phyloP scores from a whole-genome alignment of 108 stramenopile species.

The Nannochloropsis gaditana region DNA sequence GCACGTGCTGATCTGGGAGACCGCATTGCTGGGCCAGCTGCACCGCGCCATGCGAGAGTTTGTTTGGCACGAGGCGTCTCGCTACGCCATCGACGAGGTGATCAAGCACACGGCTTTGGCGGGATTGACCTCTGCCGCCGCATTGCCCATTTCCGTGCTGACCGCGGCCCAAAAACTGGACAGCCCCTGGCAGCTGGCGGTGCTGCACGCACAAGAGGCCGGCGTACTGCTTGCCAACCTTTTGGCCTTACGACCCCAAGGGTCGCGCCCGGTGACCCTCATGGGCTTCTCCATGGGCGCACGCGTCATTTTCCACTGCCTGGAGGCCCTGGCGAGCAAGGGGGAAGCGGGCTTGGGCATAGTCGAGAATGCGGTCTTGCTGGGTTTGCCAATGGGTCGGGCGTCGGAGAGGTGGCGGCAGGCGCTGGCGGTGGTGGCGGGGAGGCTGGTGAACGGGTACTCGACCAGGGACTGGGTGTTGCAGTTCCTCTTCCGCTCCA shows the following conservation, averaged over 20 bases:
- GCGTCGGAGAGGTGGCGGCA: slow-evolving; percentile 70
- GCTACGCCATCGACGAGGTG: slow-evolving; percentile 29
- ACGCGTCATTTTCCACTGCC: slow-evolving; percentile 77
- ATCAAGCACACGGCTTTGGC: slow-evolving; percentile 33
- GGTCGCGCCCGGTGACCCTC: slow-evolving; percentile 81
- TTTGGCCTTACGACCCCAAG: slow-evolving; percentile 65
- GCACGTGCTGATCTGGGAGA: slow-evolving; percentile 47
- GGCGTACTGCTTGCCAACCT: slow-evolving; percentile 77
- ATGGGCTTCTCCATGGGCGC: slow-evolving; percentile 92
- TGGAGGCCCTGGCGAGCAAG: slow-evolving; percentile 70
- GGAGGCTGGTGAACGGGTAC: slow-evolving; percentile 87
- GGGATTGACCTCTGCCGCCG: slow-evolving; percentile 28
- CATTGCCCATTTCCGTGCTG: slow-evolving; percentile 30
- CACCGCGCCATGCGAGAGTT: slow-evolving; percentile 32
- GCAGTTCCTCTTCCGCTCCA: slow-evolving; percentile 69
- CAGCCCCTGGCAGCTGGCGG: slow-evolving; percentile 78
- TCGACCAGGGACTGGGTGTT: slow-evolving; percentile 78
- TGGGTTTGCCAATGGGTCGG: slow-evolving; percentile 43
- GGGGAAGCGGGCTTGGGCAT: slow-evolving; percentile 54
- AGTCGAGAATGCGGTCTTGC: slow-evolving; percentile 73
- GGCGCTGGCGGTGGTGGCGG: slow-evolving; percentile 73
- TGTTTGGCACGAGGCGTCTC: slow-evolving; percentile 33
- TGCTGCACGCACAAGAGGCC: slow-evolving; percentile 76
- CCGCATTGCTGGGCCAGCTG: slow-evolving; percentile 28
- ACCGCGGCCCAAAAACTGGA: slow-evolving; percentile 66